phyloP scores from a whole-genome alignment of 257 asterid species.

The Nicotiana noctiflora region DNA sequence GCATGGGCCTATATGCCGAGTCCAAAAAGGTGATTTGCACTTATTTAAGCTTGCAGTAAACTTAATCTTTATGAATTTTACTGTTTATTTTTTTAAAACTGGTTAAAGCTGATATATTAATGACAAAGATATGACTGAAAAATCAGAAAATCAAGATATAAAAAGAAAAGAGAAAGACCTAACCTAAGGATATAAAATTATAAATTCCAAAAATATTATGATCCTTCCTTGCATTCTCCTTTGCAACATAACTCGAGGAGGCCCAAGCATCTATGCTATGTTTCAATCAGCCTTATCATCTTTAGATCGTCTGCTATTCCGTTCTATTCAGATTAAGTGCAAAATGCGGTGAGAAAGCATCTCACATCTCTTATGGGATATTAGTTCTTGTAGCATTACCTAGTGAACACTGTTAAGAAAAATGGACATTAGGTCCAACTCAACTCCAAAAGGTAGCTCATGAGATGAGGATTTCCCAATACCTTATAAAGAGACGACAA shows the following conservation, averaged over 20 bases:
- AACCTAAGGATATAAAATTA: background rate
- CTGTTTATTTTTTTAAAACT: background rate
- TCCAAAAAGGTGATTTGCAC: conserved; percentile 64
- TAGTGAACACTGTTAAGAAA: background rate
- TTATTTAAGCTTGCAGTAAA: background rate
- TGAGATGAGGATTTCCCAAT: background rate
- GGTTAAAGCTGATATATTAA: background rate
- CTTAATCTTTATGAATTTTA: background rate
- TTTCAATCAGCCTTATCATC: background rate
- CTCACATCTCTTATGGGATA: background rate
- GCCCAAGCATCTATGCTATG: background rate
- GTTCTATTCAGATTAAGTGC: background rate
- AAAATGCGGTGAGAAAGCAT: background rate
- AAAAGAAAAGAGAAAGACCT: background rate
- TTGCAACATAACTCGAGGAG: background rate
- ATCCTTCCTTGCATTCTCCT: background rate
- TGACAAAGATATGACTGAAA: background rate
- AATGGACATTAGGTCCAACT: background rate
- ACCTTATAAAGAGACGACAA: background rate
- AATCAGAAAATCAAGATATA: background rate
- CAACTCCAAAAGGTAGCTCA: background rate
- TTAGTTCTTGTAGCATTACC: background rate
- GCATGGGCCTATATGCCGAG: conserved; percentile 96
- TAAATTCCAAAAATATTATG: background rate
- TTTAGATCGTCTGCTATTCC: background rate